phyloP scores from a whole-genome alignment of 768 basidiomycete genomes.

The Tylopilus plumbeoviolaceoides region DNA sequence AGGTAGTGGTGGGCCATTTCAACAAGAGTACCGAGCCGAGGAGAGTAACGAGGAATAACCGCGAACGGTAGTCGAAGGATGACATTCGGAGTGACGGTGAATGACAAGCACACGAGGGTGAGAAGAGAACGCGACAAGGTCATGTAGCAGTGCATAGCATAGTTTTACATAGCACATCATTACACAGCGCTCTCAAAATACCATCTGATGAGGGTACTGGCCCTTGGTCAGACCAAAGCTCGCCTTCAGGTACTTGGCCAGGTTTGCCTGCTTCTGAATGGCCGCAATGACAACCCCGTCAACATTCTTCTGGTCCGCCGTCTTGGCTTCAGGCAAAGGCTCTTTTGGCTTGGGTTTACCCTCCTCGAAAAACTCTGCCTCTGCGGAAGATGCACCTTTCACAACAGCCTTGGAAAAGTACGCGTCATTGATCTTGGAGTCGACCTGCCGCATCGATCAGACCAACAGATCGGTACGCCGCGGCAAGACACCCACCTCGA shows the following conservation, averaged over 20 bases:
- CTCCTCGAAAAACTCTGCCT: conserved; percentile 95
- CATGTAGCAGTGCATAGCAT: conserved; percentile 24
- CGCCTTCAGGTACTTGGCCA: conserved; percentile 89
- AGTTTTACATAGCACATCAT: conserved; percentile 19
- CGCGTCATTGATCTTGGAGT: conserved; percentile 88
- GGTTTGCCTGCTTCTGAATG: conserved; percentile 86
- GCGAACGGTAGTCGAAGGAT: background rate
- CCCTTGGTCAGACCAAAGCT: conserved; percentile 95
- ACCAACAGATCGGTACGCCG: background rate
- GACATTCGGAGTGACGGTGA: conserved; percentile 10
- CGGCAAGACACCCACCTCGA: conserved; percentile 54
- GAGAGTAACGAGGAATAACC: conserved; percentile 13
- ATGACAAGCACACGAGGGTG: conserved; percentile 10
- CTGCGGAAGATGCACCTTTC: conserved; percentile 74
- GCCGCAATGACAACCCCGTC: conserved; percentile 77
- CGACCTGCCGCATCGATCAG: conserved; percentile 47
- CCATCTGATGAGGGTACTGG: conserved; percentile 92
- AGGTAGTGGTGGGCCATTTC: conserved; percentile 19
- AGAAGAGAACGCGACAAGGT: conserved; percentile 12
- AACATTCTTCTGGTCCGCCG: conserved; percentile 85
- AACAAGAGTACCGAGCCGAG: conserved; percentile 11
- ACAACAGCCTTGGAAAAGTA: conserved; percentile 83
- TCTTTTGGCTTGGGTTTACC: conserved; percentile 91
- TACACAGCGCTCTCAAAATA: conserved; percentile 54
- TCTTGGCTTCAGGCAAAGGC: conserved; percentile 80